These are phyloP conservation scores for Aspergillus ochraceoroseus DNA, from an alignment of 2,329 filamentous ascomycete species.

Conservation along the genomic window DNA sequence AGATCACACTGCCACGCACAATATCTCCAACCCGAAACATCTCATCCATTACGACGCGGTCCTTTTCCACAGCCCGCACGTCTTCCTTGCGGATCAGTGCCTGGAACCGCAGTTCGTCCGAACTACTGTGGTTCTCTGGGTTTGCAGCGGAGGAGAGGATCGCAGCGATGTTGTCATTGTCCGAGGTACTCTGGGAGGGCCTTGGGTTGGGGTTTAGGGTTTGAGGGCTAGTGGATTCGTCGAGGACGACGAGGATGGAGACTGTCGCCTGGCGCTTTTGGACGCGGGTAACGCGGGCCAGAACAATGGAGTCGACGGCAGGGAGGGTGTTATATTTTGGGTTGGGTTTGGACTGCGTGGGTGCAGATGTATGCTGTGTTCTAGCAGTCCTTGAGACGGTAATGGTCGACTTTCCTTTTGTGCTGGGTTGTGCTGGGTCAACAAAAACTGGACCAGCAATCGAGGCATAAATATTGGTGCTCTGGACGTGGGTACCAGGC, in stretches of 20 bases:
- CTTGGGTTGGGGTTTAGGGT: conserved; percentile 23
- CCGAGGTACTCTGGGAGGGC: conserved; percentile 25
- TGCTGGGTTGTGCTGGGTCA: conserved; percentile 40
- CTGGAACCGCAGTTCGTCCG: conserved; percentile 68
- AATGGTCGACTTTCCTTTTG: conserved; percentile 38
- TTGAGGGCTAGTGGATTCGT: conserved; percentile 32
- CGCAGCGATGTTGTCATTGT: conserved; percentile 38
- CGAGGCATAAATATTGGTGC: conserved; percentile 71
- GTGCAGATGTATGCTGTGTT: conserved; percentile 3
- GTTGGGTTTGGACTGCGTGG: conserved; percentile 21
- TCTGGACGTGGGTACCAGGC: conserved; percentile 76
- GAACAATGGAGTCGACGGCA: conserved; percentile 70
- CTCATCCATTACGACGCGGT: conserved; percentile 85
- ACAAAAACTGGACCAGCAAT: conserved; percentile 68
- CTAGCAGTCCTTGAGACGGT: conserved; percentile 29
- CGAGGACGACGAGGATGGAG: conserved; percentile 76
- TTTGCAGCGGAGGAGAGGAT: conserved; percentile 39
- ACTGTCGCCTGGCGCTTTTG: conserved; percentile 79
- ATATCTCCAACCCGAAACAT: conserved; percentile 91
- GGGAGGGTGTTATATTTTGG: conserved; percentile 69
- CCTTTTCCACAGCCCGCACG: conserved; percentile 90
- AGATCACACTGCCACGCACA: conserved; percentile 81
- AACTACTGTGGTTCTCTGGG: conserved; percentile 39
- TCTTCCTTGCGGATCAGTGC: conserved; percentile 84
- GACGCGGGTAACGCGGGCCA: conserved; percentile 80